Percentiles rank a stretch among this genome's conserved stretches.
These are phyloP conservation scores for Rosa hybrid DNA, from an alignment of 331 rosid genomes.

Conservation along the genomic window DNA sequence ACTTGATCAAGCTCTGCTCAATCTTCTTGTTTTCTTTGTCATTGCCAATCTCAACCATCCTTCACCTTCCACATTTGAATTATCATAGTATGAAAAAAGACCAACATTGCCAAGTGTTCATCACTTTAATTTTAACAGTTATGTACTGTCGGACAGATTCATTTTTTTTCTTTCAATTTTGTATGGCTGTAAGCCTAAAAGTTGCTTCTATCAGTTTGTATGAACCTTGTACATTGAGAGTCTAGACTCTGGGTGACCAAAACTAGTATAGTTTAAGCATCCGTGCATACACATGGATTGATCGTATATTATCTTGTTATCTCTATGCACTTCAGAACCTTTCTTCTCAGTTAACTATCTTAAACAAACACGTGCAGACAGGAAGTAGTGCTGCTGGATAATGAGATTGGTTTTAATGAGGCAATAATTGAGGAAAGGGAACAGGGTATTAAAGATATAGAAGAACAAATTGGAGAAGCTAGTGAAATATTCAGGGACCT, in stretches of 20 bases:
- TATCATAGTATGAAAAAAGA: neutral
- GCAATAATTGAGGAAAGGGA: constrained; percentile 93
- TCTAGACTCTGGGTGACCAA: neutral
- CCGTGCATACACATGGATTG: neutral
- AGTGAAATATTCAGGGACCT: constrained; percentile 79
- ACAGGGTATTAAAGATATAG: constrained; percentile 66
- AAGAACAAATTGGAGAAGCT: constrained; percentile 73
- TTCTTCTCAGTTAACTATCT: constrained; percentile 20
- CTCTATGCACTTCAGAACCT: neutral
- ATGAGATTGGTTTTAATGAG: constrained; percentile 73
- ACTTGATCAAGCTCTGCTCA: neutral
- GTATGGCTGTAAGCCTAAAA: neutral
- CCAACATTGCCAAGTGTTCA: neutral
- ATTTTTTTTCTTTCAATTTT: neutral
- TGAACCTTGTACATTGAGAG: constrained; percentile 6
- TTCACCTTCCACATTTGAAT: neutral
- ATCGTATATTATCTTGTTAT: neutral
- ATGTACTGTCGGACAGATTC: neutral
- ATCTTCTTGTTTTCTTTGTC: neutral
- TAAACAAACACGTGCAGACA: constrained; percentile 55
- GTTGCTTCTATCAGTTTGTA: neutral
- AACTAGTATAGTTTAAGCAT: constrained; percentile 6
- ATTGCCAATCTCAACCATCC: neutral
- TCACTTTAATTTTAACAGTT: neutral
- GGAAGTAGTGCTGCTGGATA: constrained; percentile 57